Evolutionary conservation across 129 eudicot genomes (phyloP), one percentile per base, ranked within the genome.

Genomic region (Saussurea involucrata): DNA sequence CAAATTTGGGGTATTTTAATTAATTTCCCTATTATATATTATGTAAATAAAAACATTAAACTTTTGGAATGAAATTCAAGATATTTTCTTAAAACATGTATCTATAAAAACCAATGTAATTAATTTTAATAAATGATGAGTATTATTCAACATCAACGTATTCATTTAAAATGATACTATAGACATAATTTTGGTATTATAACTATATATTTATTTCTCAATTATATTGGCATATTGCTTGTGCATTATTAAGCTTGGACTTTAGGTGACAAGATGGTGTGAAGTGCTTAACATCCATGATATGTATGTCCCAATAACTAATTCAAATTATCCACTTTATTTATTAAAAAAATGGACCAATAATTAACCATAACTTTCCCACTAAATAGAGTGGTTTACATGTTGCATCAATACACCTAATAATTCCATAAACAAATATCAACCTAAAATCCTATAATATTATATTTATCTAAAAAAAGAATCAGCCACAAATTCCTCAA

Each of bases 331-430:
- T 20, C 68, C 33, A 58, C 65, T 65, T 60, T 61, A 37, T 18
- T 3, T 27, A 60, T 18, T 69, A 68, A 68, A n/a, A 31, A 76
- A 4, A 77, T 49, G 18, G 29, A 37, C 27, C 76, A 80, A 73
- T 64, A 64, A 49, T 64, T 63, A 10, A n/a, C 29, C 80, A 80
- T 80, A 57, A 80, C 74, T 34, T 70, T 27, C 80, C 83, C 80
- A 80, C 84, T 80, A 80, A 80, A 80, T 80, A 33, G 84, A 80
- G 80, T 33, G 84, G 83, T 61, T 74, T 46, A 67, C 84, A 80
- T 73, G 76, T 80, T 64, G 71, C 84, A 67, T 67, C 84, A 74
- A 11, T 28, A 80, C 84, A 80, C 75, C 79, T 57, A 74, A 80
- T 66, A 44, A 33, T 24, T 80, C 83, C 83, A 73, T 8, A 67